Conservation (phyloP, 495 filamentous ascomycete genomes). For the Neurospora sp. region DNA sequence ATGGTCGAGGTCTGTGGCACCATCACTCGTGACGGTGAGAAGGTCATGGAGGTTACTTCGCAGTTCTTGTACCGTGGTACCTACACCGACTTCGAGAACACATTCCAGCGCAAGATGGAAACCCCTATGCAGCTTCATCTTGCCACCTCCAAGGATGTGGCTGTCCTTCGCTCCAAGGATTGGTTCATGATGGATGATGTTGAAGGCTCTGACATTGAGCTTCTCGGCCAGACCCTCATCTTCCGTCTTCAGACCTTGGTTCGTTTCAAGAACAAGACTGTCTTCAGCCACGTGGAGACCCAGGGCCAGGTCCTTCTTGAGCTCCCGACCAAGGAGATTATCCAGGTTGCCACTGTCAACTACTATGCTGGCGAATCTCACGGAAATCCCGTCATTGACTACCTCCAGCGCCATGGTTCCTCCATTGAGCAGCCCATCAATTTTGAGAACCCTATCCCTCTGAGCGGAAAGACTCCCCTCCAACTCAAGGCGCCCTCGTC, state of each 20-base stretch:
- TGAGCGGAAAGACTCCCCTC: slow-evolving; percentile 83
- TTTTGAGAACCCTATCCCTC: slow-evolving; percentile 94
- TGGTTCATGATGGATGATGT: slow-evolving; percentile 72
- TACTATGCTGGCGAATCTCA: slow-evolving; percentile 85
- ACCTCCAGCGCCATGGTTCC: slow-evolving; percentile 81
- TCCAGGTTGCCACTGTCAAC: slow-evolving; percentile 89
- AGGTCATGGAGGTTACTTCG: slow-evolving; percentile 98
- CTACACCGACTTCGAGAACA: slow-evolving; percentile 92
- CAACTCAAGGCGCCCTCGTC: slow-evolving; percentile 84
- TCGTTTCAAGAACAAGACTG: slow-evolving; percentile 86
- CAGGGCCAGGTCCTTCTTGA: slow-evolving; percentile 87
- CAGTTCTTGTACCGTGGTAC: slow-evolving; percentile 93
- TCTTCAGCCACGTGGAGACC: slow-evolving; percentile 89
- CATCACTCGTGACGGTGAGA: slow-evolving; percentile 70
- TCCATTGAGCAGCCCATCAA: slow-evolving; percentile 94
- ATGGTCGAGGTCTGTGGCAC: slow-evolving; percentile 99
- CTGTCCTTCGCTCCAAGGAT: slow-evolving; percentile 87
- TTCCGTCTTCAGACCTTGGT: slow-evolving; percentile 90
- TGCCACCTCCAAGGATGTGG: slow-evolving; percentile 75
- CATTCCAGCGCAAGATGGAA: slow-evolving; percentile 94
- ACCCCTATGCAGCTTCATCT: slow-evolving; percentile 92
- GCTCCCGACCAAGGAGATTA: slow-evolving; percentile 93
- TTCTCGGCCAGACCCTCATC: slow-evolving; percentile 83
- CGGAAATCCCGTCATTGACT: slow-evolving; percentile 94
- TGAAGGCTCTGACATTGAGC: slow-evolving; percentile 64